Base-by-base conservation (phyloP, 2,329 filamentous ascomycete genomes). In the Penicillium sp. region DNA sequence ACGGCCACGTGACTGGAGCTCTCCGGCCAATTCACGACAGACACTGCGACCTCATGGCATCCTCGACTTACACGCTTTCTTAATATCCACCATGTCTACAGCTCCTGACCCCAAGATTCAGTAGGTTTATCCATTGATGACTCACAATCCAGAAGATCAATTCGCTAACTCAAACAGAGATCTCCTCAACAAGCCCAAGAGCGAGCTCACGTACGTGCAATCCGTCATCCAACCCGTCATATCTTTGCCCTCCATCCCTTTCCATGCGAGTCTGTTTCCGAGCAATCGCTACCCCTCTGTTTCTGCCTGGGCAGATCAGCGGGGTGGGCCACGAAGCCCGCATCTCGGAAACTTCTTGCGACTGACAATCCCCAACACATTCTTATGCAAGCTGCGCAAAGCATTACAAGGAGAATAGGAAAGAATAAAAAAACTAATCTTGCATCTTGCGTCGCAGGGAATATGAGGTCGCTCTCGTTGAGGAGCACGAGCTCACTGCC, bases 141-240 rank as follows among this genome's bases (percentile, higher is more conserved):
- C 57, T 58, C 57, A 59, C 57, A 31, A n/a, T 32, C 16, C 22
- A 32, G 21, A 44, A 40, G 42, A 44, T 50, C 50, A 50, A 52
- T 53, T 59, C 59, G 62, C 55, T 64, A 59, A 64, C 57, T 45
- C 47, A 14, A 55, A 56, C 72, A 95, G 91, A 77, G 92, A 96
- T 76, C 86, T 96, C 69, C 85, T 95, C 62, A 87, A 84, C 74
- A 96, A 96, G 83, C 87, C 90, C 62, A 90, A 91, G 77, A 86
- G 83, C 69, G 92, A 97, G 73, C 88, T 96, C 77, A 96, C 92
- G 91, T 95, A 86, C 66, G 88, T 83, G 43, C 38, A 41, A 40
- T n/a, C 31, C 49, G 21, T 46, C 16, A 32, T 83, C 45, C 40
- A 41, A 40, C 18, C 31, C 50, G 22, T 47, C 18, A 34, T 13